Conservation (phyloP, 2,329 filamentous ascomycete species). For the Colletotrichum graminicola region DNA sequence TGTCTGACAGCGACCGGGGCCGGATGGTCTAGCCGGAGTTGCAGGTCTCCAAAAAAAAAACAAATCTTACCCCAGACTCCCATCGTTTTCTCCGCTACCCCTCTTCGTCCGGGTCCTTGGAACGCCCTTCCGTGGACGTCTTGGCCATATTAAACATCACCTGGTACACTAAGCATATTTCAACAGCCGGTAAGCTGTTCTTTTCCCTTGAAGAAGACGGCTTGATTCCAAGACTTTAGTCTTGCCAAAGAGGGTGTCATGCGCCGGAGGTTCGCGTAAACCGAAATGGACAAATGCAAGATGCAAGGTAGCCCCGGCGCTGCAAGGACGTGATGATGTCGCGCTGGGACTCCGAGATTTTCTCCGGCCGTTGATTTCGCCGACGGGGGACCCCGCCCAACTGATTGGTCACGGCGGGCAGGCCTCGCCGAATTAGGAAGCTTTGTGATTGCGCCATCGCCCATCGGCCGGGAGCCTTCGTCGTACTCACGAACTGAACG, state of each 20-base stretch:
- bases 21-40: slow-evolving; percentile 28
- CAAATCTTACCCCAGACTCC: slow-evolving; percentile 32
- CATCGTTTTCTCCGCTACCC: slow-evolving; percentile 25
- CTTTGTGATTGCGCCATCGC: slow-evolving; percentile 42
- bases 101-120: slow-evolving; percentile 1
- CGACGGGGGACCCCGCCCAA: slow-evolving; percentile 22
- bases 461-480: slow-evolving; percentile 35
- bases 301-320: slow-evolving; percentile 33
- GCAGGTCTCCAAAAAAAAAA: slow-evolving; percentile 8
- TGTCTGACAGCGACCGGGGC: slow-evolving; percentile 24
- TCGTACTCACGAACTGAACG: slow-evolving; percentile 13
- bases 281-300: slow-evolving; percentile 5
- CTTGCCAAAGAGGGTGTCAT: slow-evolving; percentile 10
- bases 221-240: neutral
- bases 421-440: slow-evolving; percentile 42
- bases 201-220: slow-evolving; percentile 1
- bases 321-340: slow-evolving; percentile 11
- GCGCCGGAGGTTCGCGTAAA: slow-evolving; percentile 22
- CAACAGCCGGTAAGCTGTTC: slow-evolving; percentile 12
- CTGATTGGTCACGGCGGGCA: slow-evolving; percentile 35
- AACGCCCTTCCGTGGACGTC: slow-evolving; percentile 12
- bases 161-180: neutral
- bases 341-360: slow-evolving; percentile 28
- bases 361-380: slow-evolving; percentile 30
- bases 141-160: neutral